phyloP scores from a whole-genome alignment of 208 protist genomes.

The Leishmania arabica region DNA sequence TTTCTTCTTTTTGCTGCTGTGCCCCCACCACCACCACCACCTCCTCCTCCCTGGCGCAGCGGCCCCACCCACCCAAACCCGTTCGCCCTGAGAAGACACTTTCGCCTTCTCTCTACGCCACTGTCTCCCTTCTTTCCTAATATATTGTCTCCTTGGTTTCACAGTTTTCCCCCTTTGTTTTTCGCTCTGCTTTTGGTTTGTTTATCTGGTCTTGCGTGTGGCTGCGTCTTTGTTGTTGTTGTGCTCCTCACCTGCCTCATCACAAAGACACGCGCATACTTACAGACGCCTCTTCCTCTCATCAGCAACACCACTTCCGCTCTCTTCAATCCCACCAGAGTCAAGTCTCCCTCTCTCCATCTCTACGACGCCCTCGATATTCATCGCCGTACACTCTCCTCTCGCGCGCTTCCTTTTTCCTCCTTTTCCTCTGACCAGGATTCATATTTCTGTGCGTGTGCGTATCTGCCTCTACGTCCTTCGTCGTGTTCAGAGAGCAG shows the following conservation, averaged over 20 bases:
- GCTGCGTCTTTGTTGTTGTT: background rate
- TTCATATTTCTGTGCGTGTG: too few relatives aligned
- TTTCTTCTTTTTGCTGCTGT: slow-evolving; percentile 9
- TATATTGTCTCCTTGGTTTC: background rate
- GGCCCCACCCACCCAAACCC: background rate
- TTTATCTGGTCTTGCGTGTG: background rate
- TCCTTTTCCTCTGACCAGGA: too few relatives aligned
- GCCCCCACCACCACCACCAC: too few relatives aligned
- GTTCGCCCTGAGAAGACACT: background rate
- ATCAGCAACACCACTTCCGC: background rate
- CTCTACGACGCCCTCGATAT: background rate
- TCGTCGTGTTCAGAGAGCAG: too few relatives aligned
- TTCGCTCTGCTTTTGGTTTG: background rate
- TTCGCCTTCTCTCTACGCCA: background rate
- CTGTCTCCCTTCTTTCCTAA: background rate
- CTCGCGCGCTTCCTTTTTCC: too few relatives aligned
- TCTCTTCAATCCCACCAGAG: background rate
- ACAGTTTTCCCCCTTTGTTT: background rate
- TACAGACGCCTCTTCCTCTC: background rate
- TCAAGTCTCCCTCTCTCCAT: background rate
- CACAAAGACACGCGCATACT: too few relatives aligned
- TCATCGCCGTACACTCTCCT: background rate
- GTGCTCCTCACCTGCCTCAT: background rate
- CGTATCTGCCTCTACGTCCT: too few relatives aligned
- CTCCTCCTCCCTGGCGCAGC: background rate